Evolutionary conservation across 768 basidiomycete genomes (phyloP).

Genomic region (Mycena kentingensis): DNA sequence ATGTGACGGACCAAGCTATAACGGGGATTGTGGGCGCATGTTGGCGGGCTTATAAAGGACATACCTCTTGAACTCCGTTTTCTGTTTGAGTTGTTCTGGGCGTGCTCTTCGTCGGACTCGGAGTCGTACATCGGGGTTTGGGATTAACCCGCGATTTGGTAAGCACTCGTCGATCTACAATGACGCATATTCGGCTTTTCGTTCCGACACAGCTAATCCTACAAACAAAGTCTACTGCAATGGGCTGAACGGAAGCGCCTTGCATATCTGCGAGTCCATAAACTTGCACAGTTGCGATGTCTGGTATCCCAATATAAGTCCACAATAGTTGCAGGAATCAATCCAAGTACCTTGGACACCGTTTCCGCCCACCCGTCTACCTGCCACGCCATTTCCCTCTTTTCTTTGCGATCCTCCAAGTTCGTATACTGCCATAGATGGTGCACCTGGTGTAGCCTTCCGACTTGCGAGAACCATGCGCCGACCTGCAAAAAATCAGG

Average conservation of each 20-base stretch:
- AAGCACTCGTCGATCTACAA: too few relatives aligned
- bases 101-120: conserved; percentile 57
- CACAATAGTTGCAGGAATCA: background rate
- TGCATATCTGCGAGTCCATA: conserved; percentile 87
- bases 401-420: conserved; percentile 79
- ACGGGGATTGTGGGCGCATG: too few relatives aligned
- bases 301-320: conserved; percentile 42
- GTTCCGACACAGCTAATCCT: too few relatives aligned
- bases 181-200: background rate
- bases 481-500: background rate
- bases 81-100: conserved; percentile 43
- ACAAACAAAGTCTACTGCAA: conserved; percentile 56
- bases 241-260: conserved; percentile 81
- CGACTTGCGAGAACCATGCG: conserved; percentile 91
- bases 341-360: conserved; percentile 74
- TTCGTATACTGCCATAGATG: conserved; percentile 97
- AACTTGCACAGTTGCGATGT: conserved; percentile 83
- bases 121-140: conserved; percentile 63
- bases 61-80: conserved; percentile 71
- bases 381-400: conserved; percentile 89
- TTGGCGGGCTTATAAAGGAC: too few relatives aligned
- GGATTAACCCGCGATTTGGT: too few relatives aligned
- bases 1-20: too few relatives aligned
- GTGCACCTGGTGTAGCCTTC: conserved; percentile 84
- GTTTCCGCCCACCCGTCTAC: conserved; percentile 96